A percentile compares a stretch with the other conserved stretches of the same genome.
These are phyloP conservation scores for Brassica rapa DNA, from an alignment of 345 rosid species.

Conservation along the genomic window DNA sequence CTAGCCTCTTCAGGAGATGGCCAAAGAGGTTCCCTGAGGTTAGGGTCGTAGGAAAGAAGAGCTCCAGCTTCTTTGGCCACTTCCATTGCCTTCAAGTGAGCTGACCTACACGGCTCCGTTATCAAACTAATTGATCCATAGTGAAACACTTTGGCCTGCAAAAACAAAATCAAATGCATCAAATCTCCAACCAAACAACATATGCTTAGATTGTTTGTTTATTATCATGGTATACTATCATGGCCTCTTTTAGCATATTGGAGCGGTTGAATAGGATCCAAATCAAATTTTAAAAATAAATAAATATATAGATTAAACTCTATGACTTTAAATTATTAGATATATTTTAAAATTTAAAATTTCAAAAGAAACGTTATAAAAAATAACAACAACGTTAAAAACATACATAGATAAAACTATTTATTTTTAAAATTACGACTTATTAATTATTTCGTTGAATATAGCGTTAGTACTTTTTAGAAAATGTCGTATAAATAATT, in stretches of 20 bases:
- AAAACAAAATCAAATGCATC: background rate
- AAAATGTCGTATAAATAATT: background rate
- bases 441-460: background rate
- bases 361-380: no score
- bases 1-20: conserved; percentile 60
- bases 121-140: conserved; percentile 77
- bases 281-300: no score
- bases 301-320: background rate
- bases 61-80: conserved; percentile 60
- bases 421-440: no score
- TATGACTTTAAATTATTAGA: no score
- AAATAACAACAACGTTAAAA: no score
- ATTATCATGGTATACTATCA: background rate
- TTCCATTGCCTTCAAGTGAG: conserved; percentile 61
- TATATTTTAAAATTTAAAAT: no score
- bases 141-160: conserved; percentile 63
- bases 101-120: conserved; percentile 64
- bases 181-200: background rate
- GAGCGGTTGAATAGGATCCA: no score
- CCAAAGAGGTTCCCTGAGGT: conserved; percentile 62
- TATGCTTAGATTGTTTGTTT: background rate
- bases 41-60: conserved; percentile 69
- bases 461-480: background rate
- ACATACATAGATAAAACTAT: no score
- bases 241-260: no score